These are phyloP conservation scores for Scedosporium dehoogii DNA, from an alignment of 2,329 filamentous ascomycete species.

Conservation along the genomic window DNA sequence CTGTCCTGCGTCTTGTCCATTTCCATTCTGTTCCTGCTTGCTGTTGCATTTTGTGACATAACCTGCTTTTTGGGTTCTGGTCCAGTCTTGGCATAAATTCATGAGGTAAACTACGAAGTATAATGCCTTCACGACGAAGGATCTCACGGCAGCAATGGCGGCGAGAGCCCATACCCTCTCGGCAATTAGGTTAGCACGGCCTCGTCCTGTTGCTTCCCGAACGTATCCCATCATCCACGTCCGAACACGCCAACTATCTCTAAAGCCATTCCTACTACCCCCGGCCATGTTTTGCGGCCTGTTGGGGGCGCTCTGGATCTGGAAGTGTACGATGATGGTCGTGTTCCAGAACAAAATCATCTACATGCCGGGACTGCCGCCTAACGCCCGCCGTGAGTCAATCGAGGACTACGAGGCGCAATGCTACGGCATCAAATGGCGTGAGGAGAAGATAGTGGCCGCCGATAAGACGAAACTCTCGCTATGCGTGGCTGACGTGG, in stretches of 20 bases:
- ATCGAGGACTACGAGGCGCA: slow-evolving; percentile 52
- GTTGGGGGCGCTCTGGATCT: slow-evolving; percentile 52
- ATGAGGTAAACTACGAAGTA: background rate
- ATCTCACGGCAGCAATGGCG: background rate
- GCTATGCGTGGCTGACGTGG: slow-evolving; percentile 42
- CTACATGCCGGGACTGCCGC: slow-evolving; percentile 68
- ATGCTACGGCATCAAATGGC: slow-evolving; percentile 56
- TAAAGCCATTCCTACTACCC: slow-evolving; percentile 42
- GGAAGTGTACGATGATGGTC: slow-evolving; percentile 65
- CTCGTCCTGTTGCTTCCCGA: background rate
- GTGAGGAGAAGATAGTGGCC: slow-evolving; percentile 49
- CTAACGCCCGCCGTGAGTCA: slow-evolving; percentile 56
- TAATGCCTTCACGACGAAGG: background rate
- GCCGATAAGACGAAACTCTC: slow-evolving; percentile 57
- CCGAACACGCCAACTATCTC: slow-evolving; percentile 15
- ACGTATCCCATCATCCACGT: background rate
- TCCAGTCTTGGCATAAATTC: background rate
- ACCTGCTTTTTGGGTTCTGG: background rate
- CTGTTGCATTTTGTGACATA: background rate
- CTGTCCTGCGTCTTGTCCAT: background rate
- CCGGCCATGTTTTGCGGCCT: slow-evolving; percentile 58
- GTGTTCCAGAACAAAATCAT: slow-evolving; percentile 74
- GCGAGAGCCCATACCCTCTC: background rate
- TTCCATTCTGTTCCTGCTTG: background rate
- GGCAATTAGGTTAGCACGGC: background rate